Evolutionary conservation across 139 green algal genomes (phyloP), one percentile per base, ranked within the genome.

Genomic region (Chlamydomonas sp.): DNA sequence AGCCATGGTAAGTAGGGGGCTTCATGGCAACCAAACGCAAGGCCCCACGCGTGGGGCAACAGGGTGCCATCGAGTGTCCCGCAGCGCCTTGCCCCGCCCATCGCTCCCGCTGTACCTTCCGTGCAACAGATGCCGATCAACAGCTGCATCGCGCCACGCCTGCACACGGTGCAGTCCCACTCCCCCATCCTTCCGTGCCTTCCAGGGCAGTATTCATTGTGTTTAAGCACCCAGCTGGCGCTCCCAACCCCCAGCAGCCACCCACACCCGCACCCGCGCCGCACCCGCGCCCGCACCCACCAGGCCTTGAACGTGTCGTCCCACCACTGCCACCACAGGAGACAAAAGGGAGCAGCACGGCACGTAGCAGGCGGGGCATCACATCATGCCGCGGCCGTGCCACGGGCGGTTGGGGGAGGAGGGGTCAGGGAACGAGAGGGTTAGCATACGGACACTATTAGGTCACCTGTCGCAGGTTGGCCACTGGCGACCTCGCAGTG

Each of bases 221-320:
- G 8, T 6, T 17, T 18, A 61, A 5, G 12, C 2, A 57, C 15
- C 18, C 59, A 67, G 31, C 31, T 49, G 31, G 31, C 31, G 31
- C 31, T 49, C 31, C 31, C 31, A 49, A 49, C 31, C 31, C 31
- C 31, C 31, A 49, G 31, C 31, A 49, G 31, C 31, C 63, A 69
- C 12, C 12, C 57, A 63, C 49, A 6, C 75, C 9, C 10, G 3
- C 57, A 5, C 4, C 12, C 31, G 2, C 59, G 3, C 18, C 18
- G 3, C 17, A 20, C 5, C 60, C 5, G 8, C 74, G 20, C 74
- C n/a, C 61, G 49, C 7, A 59, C 82, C 20, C 64, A 89, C 85
- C 85, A 89, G 15, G 85, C 85, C 69, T 68, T 73, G 85, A 89
- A 89, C 3, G 20, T 3, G 3, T 12, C 68, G 61, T 89, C 85